These are phyloP conservation scores for Pythium diclinum DNA, from an alignment of 352 stramenopile genomes.

Conservation along the genomic window DNA sequence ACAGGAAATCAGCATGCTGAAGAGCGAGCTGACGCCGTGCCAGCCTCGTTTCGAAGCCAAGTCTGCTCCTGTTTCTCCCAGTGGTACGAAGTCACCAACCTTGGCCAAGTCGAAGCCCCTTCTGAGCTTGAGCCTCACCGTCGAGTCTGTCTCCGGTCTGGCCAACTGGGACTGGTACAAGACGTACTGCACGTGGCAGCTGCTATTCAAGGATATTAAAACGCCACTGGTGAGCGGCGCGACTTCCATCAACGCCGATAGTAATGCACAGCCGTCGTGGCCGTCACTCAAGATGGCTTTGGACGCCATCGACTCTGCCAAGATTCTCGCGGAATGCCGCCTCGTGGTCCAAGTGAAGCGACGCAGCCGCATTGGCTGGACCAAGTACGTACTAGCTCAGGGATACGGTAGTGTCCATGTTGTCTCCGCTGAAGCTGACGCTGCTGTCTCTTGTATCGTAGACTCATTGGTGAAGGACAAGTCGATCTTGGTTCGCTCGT, in stretches of 20 bases:
- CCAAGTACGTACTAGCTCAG: not conserved
- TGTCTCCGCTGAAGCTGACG: too few species aligned
- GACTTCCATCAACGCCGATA: not conserved
- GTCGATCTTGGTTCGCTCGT: too few species aligned
- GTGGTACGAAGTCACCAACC: too few species aligned
- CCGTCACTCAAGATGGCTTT: not conserved
- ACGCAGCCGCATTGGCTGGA: not conserved
- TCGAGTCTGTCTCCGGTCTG: not conserved
- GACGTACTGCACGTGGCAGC: not conserved
- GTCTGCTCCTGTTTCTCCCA: too few species aligned
- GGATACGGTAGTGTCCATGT: too few species aligned
- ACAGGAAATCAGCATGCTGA: not conserved
- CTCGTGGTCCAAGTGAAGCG: not conserved
- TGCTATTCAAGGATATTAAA: not conserved
- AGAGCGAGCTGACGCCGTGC: not conserved
- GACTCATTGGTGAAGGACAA: too few species aligned
- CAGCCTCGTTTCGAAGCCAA: not conserved
- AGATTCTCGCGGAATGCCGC: not conserved
- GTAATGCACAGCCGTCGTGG: not conserved
- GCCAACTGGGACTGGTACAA: not conserved
- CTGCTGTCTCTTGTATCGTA: too few species aligned
- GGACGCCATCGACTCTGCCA: not conserved
- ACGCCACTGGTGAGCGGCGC: not conserved
- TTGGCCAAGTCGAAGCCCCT: not conserved
- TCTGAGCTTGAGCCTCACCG: not conserved